Evolutionary conservation across 345 rosid genomes (phyloP).

Genomic region (Lepidium africanum): DNA sequence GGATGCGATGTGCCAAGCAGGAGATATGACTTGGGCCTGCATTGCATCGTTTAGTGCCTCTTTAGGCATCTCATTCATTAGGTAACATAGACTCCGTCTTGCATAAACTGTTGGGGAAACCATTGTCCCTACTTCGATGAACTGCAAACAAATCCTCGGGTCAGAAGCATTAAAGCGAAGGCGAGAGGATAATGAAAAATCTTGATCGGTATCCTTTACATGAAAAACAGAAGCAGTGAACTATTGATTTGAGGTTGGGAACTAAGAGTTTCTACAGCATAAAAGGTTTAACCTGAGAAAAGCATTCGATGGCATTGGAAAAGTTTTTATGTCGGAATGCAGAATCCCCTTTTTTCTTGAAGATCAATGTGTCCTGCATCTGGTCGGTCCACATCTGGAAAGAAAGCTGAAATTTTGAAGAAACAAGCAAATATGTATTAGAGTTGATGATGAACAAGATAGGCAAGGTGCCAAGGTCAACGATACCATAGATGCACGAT

Average conservation of each 20-base stretch:
- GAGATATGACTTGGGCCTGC: conserved; percentile 73
- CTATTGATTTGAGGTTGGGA: neutral
- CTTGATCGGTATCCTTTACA: neutral
- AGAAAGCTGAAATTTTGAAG: conserved; percentile 49
- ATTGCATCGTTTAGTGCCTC: conserved; percentile 70
- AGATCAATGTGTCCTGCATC: conserved; percentile 66
- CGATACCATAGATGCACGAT: neutral
- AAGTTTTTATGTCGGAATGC: conserved; percentile 73
- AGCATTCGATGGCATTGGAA: conserved; percentile 53
- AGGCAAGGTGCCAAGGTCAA: neutral
- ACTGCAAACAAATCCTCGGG: conserved; percentile 36
- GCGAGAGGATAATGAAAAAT: neutral
- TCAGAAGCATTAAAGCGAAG: neutral
- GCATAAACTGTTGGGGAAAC: conserved; percentile 68
- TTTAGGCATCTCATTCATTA: conserved; percentile 61
- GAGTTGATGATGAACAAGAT: neutral
- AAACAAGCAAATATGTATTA: neutral
- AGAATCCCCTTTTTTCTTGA: conserved; percentile 72
- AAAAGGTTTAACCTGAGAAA: conserved; percentile 47
- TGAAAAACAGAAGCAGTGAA: neutral
- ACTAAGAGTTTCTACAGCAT: neutral
- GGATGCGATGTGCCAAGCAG: conserved; percentile 74
- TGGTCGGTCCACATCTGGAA: conserved; percentile 95
- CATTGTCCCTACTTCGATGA: conserved; percentile 72
- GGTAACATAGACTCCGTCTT: conserved; percentile 63